Conservation (phyloP, 2,329 filamentous ascomycete species). For the Corynespora cassiicola region DNA sequence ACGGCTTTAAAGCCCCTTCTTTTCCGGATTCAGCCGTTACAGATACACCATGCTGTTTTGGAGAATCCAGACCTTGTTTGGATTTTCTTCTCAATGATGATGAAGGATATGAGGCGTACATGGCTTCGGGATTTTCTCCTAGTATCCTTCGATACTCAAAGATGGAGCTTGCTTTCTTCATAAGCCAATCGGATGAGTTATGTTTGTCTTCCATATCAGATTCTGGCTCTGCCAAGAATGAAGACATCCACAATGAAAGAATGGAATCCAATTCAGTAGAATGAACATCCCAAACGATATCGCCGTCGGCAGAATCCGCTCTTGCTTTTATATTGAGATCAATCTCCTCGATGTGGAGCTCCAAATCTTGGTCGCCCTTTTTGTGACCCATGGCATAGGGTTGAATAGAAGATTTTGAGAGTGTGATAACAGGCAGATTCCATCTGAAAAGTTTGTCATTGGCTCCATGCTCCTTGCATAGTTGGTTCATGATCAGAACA, state of each 20-base stretch:
- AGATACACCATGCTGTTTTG: no score
- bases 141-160: slow-evolving; percentile 8
- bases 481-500: slow-evolving; percentile 3
- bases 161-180: background rate
- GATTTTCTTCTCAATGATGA: no score
- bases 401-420: background rate
- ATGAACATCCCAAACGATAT: slow-evolving; percentile 5
- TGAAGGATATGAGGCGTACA: no score
- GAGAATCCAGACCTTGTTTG: no score
- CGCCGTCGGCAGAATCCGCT: slow-evolving; percentile 2
- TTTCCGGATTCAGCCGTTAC: no score
- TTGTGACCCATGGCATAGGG: background rate
- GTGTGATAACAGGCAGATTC: background rate
- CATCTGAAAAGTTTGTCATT: slow-evolving; percentile 1
- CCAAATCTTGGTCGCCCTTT: no score
- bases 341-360: background rate
- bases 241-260: slow-evolving; percentile 11
- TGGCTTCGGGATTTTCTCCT: slow-evolving; percentile 9
- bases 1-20: no score
- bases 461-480: background rate
- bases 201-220: background rate
- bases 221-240: background rate
- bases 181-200: background rate
- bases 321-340: background rate
- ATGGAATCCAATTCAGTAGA: slow-evolving; percentile 7